Base-by-base conservation (phyloP, 129 eudicot species). In the Dittrichia graveolens region DNA sequence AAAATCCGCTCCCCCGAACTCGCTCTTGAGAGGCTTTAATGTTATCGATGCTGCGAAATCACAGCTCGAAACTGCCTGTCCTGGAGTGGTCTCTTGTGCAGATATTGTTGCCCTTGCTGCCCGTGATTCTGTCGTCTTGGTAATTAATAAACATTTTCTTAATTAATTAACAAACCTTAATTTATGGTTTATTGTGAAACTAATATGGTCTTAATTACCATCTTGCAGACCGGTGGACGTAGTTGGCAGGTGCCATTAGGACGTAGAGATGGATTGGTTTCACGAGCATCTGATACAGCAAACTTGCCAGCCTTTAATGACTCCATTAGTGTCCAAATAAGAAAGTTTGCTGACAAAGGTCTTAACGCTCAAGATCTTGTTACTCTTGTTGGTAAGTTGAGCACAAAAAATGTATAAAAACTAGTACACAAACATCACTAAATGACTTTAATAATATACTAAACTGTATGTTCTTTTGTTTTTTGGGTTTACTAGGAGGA, bases 61-160 rank as follows among this genome's bases (percentile, higher is more conserved):
- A 1, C 87, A 83, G 34, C 76, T 91, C 4, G 97, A 91, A 49
- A 5, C 72, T 1, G 42, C 46, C 0, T 91, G 97, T 75, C 96
- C 97, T 1, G 86, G 91, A 7, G 84, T 86, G 10, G 97, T 91
- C n/a, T 91, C 97, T 10, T 91, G 97, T 76, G 96, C 97, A 16
- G 96, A 91, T 67, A 91, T 91, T 71, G 76, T 91, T 53, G 90
- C 90, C 49, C 86, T 91, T 44, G 92, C 95, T 70, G 85, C 90
- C 5, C 91, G 89, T 31, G 95, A 83, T 69, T 67, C 90, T 6
- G 91, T 88, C 0, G 87, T 83, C 38, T 55, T 73, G 77, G 96
- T 90, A 78, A 74, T 74, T 60, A 61, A 37, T 49, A 9, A 40
- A 14, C 4, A 16, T 55, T 56, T 6, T 5, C 46, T 5, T 35